Percentiles rank a stretch among this genome's conserved stretches.
Conservation (phyloP, 768 basidiomycete species). For the Pulveroboletus sp. region DNA sequence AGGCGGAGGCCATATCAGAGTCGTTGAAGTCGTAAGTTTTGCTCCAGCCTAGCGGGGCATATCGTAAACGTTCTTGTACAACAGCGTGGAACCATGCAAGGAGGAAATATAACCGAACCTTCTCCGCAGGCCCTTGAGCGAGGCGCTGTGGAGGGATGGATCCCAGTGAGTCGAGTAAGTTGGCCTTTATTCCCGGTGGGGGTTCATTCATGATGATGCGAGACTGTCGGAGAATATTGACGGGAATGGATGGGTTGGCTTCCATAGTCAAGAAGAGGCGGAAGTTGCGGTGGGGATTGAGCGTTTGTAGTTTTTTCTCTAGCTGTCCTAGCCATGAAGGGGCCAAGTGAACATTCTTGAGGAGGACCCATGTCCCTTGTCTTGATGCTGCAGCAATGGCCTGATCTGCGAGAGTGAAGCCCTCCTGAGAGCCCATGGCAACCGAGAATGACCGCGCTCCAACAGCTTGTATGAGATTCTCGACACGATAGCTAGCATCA, state of each 20-base stretch:
- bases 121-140: conserved; percentile 86
- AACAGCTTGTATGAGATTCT: conserved; percentile 76
- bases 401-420: conserved; percentile 93
- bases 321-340: conserved; percentile 94
- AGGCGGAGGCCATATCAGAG: conserved; percentile 92
- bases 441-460: conserved; percentile 80
- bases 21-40: conserved; percentile 99
- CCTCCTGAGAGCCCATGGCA: conserved; percentile 98
- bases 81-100: conserved; percentile 99
- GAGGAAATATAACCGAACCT: conserved; percentile 89
- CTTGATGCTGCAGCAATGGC: conserved; percentile 90
- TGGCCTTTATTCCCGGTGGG: conserved; percentile 94
- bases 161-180: conserved; percentile 83
- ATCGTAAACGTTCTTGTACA: conserved; percentile 93
- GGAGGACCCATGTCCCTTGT: conserved; percentile 91
- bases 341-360: conserved; percentile 96
- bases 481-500: conserved; percentile 96
- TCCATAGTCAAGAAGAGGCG: conserved; percentile 98
- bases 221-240: conserved; percentile 94
- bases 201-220: conserved; percentile 99
- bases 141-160: conserved; percentile 68
- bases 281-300: conserved; percentile 88
- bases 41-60: conserved; percentile 95
- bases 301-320: conserved; percentile 92
- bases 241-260: conserved; percentile 89